Conservation (phyloP, 2,329 filamentous ascomycete genomes). For the Alternaria conjuncta region DNA sequence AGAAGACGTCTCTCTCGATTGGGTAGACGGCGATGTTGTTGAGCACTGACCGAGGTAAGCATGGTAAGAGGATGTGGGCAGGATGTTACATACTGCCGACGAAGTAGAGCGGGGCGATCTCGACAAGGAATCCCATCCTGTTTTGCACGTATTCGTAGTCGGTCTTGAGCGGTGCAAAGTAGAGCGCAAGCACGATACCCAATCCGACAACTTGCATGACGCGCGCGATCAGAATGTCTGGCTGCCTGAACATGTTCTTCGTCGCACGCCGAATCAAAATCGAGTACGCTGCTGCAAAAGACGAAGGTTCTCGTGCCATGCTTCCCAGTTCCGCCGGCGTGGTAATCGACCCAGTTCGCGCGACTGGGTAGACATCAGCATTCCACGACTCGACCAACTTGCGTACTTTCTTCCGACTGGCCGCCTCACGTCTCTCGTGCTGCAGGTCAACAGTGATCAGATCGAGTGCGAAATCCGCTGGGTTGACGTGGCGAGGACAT, state of each 20-base stretch:
- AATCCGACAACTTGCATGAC: conserved; percentile 50
- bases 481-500: conserved; percentile 74
- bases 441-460: conserved; percentile 79
- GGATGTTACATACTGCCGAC: conserved; percentile 60
- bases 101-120: conserved; percentile 74
- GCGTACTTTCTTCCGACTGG: conserved; percentile 68
- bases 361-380: conserved; percentile 31
- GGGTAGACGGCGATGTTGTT: conserved; percentile 80
- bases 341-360: conserved; percentile 54
- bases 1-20: conserved; percentile 75
- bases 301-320: conserved; percentile 67
- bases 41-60: conserved; percentile 58
- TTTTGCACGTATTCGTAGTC: conserved; percentile 76
- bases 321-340: conserved; percentile 76
- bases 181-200: conserved; percentile 46
- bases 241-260: conserved; percentile 63
- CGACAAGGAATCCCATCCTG: conserved; percentile 74
- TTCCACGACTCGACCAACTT: conserved; percentile 67
- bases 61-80: background rate
- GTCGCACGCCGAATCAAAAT: conserved; percentile 70
- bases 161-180: conserved; percentile 73
- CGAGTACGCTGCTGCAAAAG: conserved; percentile 68
- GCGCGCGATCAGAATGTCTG: conserved; percentile 43
- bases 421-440: conserved; percentile 65
- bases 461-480: conserved; percentile 78